Conservation (phyloP, 78 protist genomes). For the Carpediemonas membranifera region DNA sequence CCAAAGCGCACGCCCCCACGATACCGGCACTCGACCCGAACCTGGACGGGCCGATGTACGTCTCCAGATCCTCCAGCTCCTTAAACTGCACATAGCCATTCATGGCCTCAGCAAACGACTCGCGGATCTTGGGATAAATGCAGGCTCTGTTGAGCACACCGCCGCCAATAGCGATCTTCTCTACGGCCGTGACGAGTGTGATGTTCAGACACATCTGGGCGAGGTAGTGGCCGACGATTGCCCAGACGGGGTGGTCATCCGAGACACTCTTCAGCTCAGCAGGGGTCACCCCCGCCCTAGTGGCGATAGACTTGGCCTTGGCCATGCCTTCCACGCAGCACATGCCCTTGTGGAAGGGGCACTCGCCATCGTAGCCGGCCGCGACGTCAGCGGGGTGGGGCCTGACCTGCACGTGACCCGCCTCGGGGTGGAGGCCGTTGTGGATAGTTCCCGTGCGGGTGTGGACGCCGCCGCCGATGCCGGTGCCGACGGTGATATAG, state of each 20-base stretch:
- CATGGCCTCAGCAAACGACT: constrained; percentile 2
- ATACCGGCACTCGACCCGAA: constrained; percentile 33
- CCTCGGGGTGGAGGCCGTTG: constrained; percentile 59
- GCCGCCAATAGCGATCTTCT: constrained; percentile 60
- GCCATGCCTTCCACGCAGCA: constrained; percentile 61
- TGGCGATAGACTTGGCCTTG: constrained; percentile 41
- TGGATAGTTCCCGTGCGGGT: constrained; percentile 32
- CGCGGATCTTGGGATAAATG: constrained; percentile 40
- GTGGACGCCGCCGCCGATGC: constrained; percentile 71
- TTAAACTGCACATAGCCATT: constrained; percentile 43
- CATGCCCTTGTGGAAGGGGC: constrained; percentile 53
- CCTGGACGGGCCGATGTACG: constrained; percentile 35
- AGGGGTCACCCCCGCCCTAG: constrained; percentile 26
- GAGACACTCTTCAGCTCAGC: constrained; percentile 15
- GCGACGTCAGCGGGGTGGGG: neutral
- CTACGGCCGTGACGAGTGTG: constrained; percentile 30
- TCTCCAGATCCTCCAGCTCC: constrained; percentile 5
- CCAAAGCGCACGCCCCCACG: no score
- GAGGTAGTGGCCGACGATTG: constrained; percentile 48
- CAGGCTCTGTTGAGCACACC: constrained; percentile 56
- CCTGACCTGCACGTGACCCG: constrained; percentile 52
- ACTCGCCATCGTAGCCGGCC: constrained; percentile 27
- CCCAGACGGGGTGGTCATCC: constrained; percentile 60
- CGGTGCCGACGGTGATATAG: constrained; percentile 76
- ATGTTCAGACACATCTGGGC: constrained; percentile 56